phyloP scores from a whole-genome alignment of 1,284 basidiomycete species.

The Vanrija pseudolonga region DNA sequence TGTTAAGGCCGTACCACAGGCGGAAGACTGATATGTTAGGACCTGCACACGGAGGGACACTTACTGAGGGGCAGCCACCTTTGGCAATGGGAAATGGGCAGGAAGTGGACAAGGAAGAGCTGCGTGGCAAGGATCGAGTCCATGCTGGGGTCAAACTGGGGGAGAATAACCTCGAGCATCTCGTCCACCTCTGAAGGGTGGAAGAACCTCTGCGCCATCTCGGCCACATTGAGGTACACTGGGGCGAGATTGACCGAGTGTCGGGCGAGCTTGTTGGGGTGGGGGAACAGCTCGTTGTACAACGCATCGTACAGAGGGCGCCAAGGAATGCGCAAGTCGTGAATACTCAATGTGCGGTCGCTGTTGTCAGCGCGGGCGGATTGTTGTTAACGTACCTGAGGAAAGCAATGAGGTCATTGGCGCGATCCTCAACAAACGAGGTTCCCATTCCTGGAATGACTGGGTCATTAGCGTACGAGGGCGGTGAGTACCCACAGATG shows the following conservation, averaged over 20 bases:
- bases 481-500: conserved; percentile 39
- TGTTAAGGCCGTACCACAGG: conserved; percentile 77
- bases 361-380: conserved; percentile 55
- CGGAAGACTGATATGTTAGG: conserved; percentile 57
- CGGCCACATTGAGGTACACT: conserved; percentile 74
- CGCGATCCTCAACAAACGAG: conserved; percentile 52
- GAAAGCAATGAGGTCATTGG: conserved; percentile 52
- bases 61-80: conserved; percentile 67
- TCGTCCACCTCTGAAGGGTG: conserved; percentile 81
- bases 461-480: conserved; percentile 21
- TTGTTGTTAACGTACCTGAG: conserved; percentile 57
- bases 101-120: conserved; percentile 74
- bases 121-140: conserved; percentile 74
- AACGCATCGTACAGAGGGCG: conserved; percentile 76
- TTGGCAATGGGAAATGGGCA: conserved; percentile 73
- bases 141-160: conserved; percentile 68
- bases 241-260: conserved; percentile 56
- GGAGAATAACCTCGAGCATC: conserved; percentile 70
- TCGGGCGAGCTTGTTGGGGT: conserved; percentile 74
- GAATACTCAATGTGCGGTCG: conserved; percentile 70
- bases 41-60: conserved; percentile 9
- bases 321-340: conserved; percentile 86
- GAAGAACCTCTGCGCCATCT: conserved; percentile 80
- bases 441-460: conserved; percentile 56
- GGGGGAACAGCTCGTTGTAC: conserved; percentile 76